A percentile compares a stretch with the other conserved stretches of the same genome.
Conservation (phyloP, 2,329 filamentous ascomycete genomes). For the Chaetomiaceae sp. region DNA sequence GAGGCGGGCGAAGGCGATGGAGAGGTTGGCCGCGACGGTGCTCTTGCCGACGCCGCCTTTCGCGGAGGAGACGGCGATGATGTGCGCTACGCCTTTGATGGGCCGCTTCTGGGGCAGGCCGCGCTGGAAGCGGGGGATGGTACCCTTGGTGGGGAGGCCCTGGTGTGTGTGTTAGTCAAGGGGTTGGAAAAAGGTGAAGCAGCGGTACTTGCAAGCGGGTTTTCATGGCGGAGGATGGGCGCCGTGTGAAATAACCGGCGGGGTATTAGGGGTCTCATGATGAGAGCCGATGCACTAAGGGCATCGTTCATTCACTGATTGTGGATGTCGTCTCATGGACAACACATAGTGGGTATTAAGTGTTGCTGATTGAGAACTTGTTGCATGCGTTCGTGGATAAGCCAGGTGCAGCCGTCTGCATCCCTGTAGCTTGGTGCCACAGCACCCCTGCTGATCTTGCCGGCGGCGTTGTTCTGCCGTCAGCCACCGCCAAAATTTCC, state of each 20-base stretch:
- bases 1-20: constrained; percentile 74
- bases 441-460: too few relatives aligned
- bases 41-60: constrained; percentile 99
- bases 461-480: constrained; percentile 42
- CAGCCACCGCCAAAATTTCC: constrained; percentile 47
- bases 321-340: not conserved
- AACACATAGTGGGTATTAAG: not conserved
- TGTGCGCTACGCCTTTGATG: constrained; percentile 79
- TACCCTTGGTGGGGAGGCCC: constrained; percentile 78
- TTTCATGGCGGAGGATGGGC: constrained; percentile 64
- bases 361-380: too few relatives aligned
- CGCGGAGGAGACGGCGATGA: constrained; percentile 94
- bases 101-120: constrained; percentile 74
- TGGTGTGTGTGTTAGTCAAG: constrained; percentile 32
- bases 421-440: too few relatives aligned
- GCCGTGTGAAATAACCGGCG: constrained; percentile 26
- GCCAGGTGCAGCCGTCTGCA: too few relatives aligned
- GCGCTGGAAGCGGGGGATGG: constrained; percentile 68
- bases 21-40: constrained; percentile 82
- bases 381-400: too few relatives aligned
- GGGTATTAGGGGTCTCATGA: constrained; percentile 26
- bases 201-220: constrained; percentile 61
- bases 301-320: not conserved
- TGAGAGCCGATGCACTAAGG: not conserved
- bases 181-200: not conserved